Conservation (phyloP, 1,284 basidiomycete species). For the Trametes pubescens region DNA sequence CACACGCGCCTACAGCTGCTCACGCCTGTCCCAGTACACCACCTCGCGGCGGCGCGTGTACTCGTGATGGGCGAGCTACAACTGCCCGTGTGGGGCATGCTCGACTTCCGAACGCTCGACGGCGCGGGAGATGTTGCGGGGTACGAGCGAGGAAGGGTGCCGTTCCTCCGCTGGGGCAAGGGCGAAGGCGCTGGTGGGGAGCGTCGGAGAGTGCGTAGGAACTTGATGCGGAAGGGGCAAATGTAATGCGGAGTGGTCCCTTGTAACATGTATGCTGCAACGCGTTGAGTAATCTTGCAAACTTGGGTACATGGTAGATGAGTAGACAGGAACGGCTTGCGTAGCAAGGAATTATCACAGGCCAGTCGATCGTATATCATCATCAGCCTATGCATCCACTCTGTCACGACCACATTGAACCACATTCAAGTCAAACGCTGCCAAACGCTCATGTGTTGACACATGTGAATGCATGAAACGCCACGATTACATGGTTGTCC, state of each 20-base stretch:
- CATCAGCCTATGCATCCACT: too few species aligned
- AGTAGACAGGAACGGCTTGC: too few species aligned
- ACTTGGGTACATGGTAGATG: too few species aligned
- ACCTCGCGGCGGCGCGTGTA: slow-evolving; percentile 53
- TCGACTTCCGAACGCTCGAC: slow-evolving; percentile 67
- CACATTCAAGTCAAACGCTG: too few species aligned
- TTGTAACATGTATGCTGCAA: not conserved
- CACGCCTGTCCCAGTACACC: slow-evolving; percentile 67
- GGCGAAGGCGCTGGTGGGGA: slow-evolving; percentile 73
- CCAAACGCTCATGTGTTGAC: too few species aligned
- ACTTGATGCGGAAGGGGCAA: slow-evolving; percentile 87
- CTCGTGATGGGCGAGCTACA: slow-evolving; percentile 90
- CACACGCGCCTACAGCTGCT: slow-evolving; percentile 66
- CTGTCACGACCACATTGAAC: too few species aligned
- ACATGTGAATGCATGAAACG: too few species aligned
- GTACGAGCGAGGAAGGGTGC: slow-evolving; percentile 67
- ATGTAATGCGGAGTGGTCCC: slow-evolving; percentile 48
- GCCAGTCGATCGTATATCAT: too few species aligned
- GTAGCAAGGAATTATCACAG: too few species aligned
- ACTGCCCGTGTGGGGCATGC: slow-evolving; percentile 86
- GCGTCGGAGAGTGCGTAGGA: slow-evolving; percentile 79
- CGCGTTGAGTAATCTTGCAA: too few species aligned
- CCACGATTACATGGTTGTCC: too few species aligned
- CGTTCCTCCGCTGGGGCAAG: slow-evolving; percentile 85
- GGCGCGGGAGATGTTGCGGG: slow-evolving; percentile 59